These are phyloP conservation scores for Austroboletus novae-zelandiae DNA, from an alignment of 1,284 basidiomycete species.

Conservation along the genomic window DNA sequence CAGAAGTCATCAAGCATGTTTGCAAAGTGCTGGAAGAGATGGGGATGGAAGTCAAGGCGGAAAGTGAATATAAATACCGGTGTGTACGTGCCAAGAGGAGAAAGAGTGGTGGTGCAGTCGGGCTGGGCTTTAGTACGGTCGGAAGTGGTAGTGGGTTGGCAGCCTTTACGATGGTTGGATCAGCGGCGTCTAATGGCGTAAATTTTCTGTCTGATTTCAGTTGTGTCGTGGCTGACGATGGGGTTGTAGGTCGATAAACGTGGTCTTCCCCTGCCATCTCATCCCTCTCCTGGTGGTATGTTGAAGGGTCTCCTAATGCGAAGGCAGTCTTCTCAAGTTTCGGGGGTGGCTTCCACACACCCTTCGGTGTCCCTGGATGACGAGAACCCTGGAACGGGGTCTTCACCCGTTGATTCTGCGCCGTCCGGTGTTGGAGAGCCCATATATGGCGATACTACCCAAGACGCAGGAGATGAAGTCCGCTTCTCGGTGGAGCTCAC, in stretches of 20 bases:
- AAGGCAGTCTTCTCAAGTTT: constrained; percentile 79
- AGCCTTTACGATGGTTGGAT: constrained; percentile 75
- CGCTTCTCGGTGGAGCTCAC: constrained; percentile 92
- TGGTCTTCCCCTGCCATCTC: constrained; percentile 76
- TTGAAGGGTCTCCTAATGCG: constrained; percentile 84
- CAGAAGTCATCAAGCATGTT: constrained; percentile 86
- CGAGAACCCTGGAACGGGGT: constrained; percentile 19
- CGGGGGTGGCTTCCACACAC: constrained; percentile 36
- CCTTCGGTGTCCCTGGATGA: constrained; percentile 44
- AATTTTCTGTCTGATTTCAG: constrained; percentile 27
- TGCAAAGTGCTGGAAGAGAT: constrained; percentile 78
- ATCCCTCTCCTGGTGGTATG: constrained; percentile 72
- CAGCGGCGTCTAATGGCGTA: constrained; percentile 79
- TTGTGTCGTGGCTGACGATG: constrained; percentile 5
- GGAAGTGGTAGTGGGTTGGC: constrained; percentile 51
- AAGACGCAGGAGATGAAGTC: constrained; percentile 90
- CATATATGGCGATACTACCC: constrained; percentile 71
- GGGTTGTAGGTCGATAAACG: constrained; percentile 71
- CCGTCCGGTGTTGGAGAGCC: constrained; percentile 44
- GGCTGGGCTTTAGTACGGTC: constrained; percentile 42
- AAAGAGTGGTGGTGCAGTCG: constrained; percentile 47
- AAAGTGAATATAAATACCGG: constrained; percentile 86
- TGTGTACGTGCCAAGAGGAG: constrained; percentile 74
- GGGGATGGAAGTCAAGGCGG: constrained; percentile 87
- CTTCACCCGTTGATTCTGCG: constrained; percentile 33